phyloP scores from a whole-genome alignment of 352 stramenopile genomes.

The Phytophthora cryptogea region DNA sequence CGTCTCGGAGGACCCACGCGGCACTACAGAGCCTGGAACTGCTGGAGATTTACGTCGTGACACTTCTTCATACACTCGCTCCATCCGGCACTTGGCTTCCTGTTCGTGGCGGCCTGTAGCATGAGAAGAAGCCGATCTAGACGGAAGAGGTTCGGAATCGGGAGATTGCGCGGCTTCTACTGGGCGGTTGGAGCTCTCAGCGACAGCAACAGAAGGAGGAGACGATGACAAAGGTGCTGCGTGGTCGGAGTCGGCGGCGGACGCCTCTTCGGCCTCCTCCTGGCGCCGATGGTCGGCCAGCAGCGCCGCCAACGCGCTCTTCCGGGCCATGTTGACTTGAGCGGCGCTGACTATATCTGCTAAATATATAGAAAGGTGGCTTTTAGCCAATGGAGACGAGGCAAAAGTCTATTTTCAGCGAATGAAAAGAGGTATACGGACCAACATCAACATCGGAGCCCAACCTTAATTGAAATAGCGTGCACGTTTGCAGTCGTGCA shows the following conservation, averaged over 20 bases:
- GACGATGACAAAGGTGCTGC: not conserved
- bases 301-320: conserved; percentile 34
- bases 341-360: conserved; percentile 29
- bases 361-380: conserved; percentile 9
- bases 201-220: not conserved
- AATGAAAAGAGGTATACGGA: conserved; percentile 28
- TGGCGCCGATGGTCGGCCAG: conserved; percentile 36
- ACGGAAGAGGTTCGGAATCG: conserved; percentile 1
- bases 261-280: conserved; percentile 13
- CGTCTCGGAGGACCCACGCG: conserved; percentile 31
- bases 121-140: conserved; percentile 11
- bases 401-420: conserved; percentile 12
- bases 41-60: conserved; percentile 41
- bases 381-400: conserved; percentile 14
- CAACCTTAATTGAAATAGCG: not conserved
- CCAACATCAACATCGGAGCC: not conserved
- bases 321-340: conserved; percentile 28
- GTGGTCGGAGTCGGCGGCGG: not conserved
- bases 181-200: conserved; percentile 7
- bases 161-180: conserved; percentile 21
- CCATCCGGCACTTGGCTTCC: conserved; percentile 52
- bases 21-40: conserved; percentile 12
- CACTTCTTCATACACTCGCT: conserved; percentile 56
- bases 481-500: not conserved
- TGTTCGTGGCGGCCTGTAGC: conserved; percentile 11